phyloP scores from a whole-genome alignment of 495 filamentous ascomycete species.

The Glutinoglossum americanum region DNA sequence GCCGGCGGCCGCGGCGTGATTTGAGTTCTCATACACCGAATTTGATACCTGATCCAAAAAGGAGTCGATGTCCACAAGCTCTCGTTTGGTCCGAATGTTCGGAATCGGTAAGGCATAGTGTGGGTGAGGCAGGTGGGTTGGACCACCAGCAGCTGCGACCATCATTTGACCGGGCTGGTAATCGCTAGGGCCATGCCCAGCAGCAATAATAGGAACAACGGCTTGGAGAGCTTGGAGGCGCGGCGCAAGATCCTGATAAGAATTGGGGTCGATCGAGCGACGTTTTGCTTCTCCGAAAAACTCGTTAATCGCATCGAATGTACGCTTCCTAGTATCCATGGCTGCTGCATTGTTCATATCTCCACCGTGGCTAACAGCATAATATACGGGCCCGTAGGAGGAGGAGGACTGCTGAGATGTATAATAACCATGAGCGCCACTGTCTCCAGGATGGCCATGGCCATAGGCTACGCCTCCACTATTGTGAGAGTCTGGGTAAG shows the following conservation, averaged over 20 bases:
- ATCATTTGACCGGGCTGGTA: slow-evolving; percentile 35
- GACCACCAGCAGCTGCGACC: slow-evolving; percentile 25
- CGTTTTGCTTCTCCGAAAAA: slow-evolving; percentile 87
- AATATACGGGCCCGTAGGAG: slow-evolving; percentile 51
- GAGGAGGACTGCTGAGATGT: slow-evolving; percentile 27
- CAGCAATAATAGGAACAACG: slow-evolving; percentile 43
- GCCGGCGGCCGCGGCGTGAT: slow-evolving; percentile 52
- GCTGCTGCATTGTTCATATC: slow-evolving; percentile 10
- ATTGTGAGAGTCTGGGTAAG: slow-evolving; percentile 5
- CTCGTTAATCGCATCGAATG: slow-evolving; percentile 72
- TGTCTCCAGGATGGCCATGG: slow-evolving; percentile 11
- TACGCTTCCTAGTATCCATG: slow-evolving; percentile 55
- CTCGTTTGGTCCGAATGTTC: slow-evolving; percentile 77
- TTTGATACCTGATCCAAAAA: slow-evolving; percentile 87
- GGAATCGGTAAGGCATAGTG: slow-evolving; percentile 64
- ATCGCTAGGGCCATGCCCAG: slow-evolving; percentile 36
- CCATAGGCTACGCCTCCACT: slow-evolving; percentile 9
- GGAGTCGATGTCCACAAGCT: slow-evolving; percentile 76
- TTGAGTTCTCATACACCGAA: slow-evolving; percentile 81
- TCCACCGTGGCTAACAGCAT: slow-evolving; percentile 34
- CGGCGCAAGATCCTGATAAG: slow-evolving; percentile 62
- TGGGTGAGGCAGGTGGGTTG: slow-evolving; percentile 29
- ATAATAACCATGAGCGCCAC: slow-evolving; percentile 30
- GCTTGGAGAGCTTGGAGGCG: slow-evolving; percentile 53
- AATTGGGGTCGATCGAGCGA: slow-evolving; percentile 64